Conservation (phyloP, 2,329 filamentous ascomycete genomes). For the Aspergillus puulaauensis region DNA sequence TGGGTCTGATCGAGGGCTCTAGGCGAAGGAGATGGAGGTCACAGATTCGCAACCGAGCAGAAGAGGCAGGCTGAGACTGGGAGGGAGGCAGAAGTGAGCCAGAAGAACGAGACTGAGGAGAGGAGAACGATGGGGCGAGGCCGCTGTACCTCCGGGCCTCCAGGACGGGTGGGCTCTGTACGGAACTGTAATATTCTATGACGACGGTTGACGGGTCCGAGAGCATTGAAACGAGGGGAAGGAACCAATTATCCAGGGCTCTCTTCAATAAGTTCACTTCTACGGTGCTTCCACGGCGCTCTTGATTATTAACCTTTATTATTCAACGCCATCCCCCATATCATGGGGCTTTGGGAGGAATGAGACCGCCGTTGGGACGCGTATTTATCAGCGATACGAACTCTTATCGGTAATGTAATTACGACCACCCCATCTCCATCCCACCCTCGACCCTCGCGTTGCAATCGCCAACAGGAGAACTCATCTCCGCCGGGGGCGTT, state of each 20-base stretch:
- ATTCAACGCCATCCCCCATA: neutral
- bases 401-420: constrained; percentile 7
- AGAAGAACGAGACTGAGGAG: neutral
- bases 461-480: neutral
- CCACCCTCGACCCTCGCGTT: neutral
- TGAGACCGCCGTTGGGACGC: neutral
- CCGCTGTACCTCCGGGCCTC: constrained; percentile 5
- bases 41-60: constrained; percentile 17
- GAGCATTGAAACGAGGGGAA: constrained; percentile 12
- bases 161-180: constrained; percentile 3
- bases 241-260: neutral
- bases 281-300: neutral
- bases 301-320: neutral
- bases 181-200: constrained; percentile 10
- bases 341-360: neutral
- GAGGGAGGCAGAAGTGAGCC: neutral
- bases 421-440: neutral
- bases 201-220: constrained; percentile 18
- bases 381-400: neutral
- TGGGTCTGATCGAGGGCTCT: constrained; percentile 7
- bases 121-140: constrained; percentile 8
- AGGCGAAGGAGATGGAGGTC: constrained; percentile 17
- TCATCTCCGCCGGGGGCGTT: neutral
- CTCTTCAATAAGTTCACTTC: neutral
- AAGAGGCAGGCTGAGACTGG: constrained; percentile 10